phyloP scores from a whole-genome alignment of 257 asterid species.

The Solanum paucissectum region DNA sequence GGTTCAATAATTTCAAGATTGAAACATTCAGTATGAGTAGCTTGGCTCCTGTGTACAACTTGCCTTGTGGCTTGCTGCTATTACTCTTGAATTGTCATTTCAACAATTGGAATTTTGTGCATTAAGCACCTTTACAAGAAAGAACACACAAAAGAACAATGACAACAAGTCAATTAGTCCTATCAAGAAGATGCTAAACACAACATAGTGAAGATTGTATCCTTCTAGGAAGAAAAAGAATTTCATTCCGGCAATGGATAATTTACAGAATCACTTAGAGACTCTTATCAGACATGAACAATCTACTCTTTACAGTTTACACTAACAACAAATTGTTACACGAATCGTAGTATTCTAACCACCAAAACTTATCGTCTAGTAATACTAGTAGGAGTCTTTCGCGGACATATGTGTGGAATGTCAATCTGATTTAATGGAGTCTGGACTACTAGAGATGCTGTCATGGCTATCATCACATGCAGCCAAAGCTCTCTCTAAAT shows the following conservation, averaged over 20 bases:
- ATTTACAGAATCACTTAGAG: not conserved
- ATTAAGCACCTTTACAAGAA: not conserved
- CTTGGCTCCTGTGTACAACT: not conserved
- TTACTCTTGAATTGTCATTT: not conserved
- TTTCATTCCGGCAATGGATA: not conserved
- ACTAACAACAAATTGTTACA: not conserved
- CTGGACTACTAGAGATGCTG: constrained; percentile 3
- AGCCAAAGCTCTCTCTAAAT: constrained; percentile 7
- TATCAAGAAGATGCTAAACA: not conserved
- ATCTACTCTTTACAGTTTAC: not conserved
- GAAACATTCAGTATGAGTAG: not conserved
- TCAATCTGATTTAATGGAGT: not conserved
- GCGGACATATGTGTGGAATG: not conserved
- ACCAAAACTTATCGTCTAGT: not conserved
- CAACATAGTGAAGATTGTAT: not conserved
- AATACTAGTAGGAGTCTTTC: not conserved
- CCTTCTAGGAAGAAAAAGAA: not conserved
- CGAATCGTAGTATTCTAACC: not conserved
- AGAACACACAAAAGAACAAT: not conserved
- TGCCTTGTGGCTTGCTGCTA: not conserved
- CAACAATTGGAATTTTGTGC: not conserved
- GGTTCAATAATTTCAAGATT: not conserved
- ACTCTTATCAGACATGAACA: no score
- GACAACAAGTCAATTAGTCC: not conserved
- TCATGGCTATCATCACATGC: not conserved